A percentile compares a stretch with the other conserved stretches of the same genome.
Evolutionary conservation across 2,329 filamentous ascomycete species (phyloP).

Genomic region (Fusarium guadeloupense): DNA sequence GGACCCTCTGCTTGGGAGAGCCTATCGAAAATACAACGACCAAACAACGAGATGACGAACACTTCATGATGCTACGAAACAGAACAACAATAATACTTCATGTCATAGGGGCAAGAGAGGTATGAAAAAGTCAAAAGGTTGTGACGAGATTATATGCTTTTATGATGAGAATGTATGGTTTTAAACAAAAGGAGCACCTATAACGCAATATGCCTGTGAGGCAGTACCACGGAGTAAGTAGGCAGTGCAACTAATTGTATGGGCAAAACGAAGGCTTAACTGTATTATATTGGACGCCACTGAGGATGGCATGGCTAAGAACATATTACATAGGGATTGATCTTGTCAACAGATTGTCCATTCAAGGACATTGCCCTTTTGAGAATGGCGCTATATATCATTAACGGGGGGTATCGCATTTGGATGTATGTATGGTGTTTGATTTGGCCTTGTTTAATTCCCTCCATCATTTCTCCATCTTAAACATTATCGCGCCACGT

Average conservation of each 20-base stretch:
- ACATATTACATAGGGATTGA: neutral
- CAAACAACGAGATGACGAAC: conserved; percentile 34
- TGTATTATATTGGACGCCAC: neutral
- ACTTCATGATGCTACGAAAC: conserved; percentile 38
- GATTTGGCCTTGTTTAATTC: neutral
- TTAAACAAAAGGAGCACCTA: conserved; percentile 6
- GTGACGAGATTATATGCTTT: conserved; percentile 15
- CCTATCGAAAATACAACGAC: conserved; percentile 19
- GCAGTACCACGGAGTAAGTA: neutral
- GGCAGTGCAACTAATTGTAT: conserved; percentile 1
- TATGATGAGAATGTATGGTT: conserved; percentile 11
- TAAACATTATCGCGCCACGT: conserved; percentile 20
- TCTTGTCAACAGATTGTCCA: neutral
- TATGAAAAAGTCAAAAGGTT: conserved; percentile 22
- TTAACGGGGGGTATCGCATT: neutral
- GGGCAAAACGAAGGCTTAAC: neutral
- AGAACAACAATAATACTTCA: conserved; percentile 10
- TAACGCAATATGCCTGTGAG: neutral
- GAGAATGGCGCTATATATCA: neutral
- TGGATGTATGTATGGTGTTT: conserved; percentile 3
- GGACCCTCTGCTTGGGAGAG: neutral
- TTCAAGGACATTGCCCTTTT: neutral
- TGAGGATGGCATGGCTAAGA: neutral
- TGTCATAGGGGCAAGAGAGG: conserved; percentile 8
- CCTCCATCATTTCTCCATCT: conserved; percentile 10